A percentile compares a stretch with the other conserved stretches of the same genome.
Evolutionary conservation across 257 asterid species (phyloP).

Genomic region (Solanum rostratum): DNA sequence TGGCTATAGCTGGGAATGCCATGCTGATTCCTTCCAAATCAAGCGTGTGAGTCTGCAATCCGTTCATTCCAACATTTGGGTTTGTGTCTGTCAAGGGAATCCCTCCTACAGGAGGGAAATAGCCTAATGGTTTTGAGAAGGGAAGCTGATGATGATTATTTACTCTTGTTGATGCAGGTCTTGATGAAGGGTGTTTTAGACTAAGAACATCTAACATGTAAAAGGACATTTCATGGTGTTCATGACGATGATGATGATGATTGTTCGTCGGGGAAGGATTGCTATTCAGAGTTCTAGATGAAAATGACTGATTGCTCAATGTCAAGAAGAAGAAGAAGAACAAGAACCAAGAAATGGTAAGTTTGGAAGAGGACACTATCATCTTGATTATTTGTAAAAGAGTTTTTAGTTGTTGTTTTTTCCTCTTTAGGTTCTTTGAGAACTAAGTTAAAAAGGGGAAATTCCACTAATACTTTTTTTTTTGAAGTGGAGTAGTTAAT

Average conservation of each 20-base stretch:
- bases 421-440: neutral
- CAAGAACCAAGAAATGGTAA: neutral
- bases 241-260: neutral
- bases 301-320: constrained; percentile 2
- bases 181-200: neutral
- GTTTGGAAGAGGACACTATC: neutral
- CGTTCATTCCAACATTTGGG: neutral
- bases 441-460: neutral
- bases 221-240: neutral
- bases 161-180: neutral
- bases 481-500: neutral
- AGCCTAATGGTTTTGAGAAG: constrained; percentile 23
- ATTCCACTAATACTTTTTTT: neutral
- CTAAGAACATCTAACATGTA: constrained; percentile 17
- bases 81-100: neutral
- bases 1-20: constrained; percentile 17
- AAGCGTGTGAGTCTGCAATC: constrained; percentile 5
- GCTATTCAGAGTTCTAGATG: constrained; percentile 14
- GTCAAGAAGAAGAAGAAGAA: constrained; percentile 6
- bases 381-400: neutral
- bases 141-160: constrained; percentile 11
- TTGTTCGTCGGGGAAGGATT: neutral
- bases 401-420: neutral
- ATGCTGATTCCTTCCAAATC: constrained; percentile 11
- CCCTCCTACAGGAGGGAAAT: constrained; percentile 12